Base-by-base conservation (phyloP, 176 grass and related monocot species). In the Musa itinerans region DNA sequence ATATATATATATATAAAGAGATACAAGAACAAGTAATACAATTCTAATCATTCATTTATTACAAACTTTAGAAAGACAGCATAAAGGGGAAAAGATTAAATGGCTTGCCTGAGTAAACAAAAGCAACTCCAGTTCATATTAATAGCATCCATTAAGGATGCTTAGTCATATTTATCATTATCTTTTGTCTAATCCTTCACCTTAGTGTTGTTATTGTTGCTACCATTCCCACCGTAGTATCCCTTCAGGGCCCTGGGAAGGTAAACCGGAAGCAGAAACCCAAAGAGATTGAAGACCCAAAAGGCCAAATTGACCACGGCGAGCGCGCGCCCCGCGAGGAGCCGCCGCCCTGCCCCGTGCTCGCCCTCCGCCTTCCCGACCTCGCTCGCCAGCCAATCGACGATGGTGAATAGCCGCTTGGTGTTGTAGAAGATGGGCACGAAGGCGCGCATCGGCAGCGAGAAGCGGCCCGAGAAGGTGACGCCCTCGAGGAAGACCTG, bases 401-500 rank as follows among this genome's bases (percentile, higher is more conserved):
- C 68, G 62, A 89, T 83, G 0, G 93, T 79, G 81, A 96, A 92
- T 43, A 96, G 82, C 83, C 93, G 76, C 69, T 84, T 84, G 8
- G 77, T 79, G 87, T 89, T 83, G 89, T 88, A 96, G 73, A 85
- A 75, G 16, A 92, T 79, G 14, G 79, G 81, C 21, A 90, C 87
- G 16, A 88, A 83, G 68, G 81, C 89, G 80, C 85, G 73, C 2
- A 86, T 78, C 50, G 93, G 93, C 73, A 92, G 83, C 29, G 93
- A 92, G 83, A 96, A 96, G 43, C 72, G 51, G 12, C 78, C 59
- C 0, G 80, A 80, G 56, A 81, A 96, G 16, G 89, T 84, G 54
- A 96, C 5, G 66, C 89, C 87, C 89, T 96, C 89, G 11, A 89
- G 81, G 76, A 96, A 92, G 17, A 88, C 84, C 87, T 96, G 93